phyloP scores from a whole-genome alignment of 2,329 filamentous ascomycete species.

The Nothophaeocryptopus gaeumannii region DNA sequence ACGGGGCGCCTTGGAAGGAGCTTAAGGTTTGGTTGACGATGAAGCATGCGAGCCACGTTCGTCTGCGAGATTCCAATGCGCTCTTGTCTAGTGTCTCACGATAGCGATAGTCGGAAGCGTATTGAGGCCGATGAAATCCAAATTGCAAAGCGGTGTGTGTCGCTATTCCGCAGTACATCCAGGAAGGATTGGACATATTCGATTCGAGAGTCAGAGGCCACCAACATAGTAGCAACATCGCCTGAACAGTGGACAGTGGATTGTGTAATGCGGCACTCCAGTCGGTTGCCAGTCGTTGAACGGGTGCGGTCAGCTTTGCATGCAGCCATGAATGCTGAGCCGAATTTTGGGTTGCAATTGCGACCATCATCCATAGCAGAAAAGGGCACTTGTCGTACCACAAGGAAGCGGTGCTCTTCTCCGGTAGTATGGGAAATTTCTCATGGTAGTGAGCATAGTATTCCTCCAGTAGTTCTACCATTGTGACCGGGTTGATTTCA shows the following conservation, averaged over 20 bases:
- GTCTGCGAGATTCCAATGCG: not conserved
- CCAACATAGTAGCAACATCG: constrained; percentile 5
- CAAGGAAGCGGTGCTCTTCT: not conserved
- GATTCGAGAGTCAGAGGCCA: constrained; percentile 7
- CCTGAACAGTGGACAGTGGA: constrained; percentile 5
- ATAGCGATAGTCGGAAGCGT: constrained; percentile 6
- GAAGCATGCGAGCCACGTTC: constrained; percentile 9
- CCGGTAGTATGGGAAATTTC: constrained; percentile 6
- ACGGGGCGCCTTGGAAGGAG: constrained; percentile 4
- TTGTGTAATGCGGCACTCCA: not conserved
- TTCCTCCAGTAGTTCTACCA: constrained; percentile 3
- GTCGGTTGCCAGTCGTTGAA: constrained; percentile 7
- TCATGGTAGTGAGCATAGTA: constrained; percentile 13
- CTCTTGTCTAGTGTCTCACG: not conserved
- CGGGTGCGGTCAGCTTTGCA: not conserved
- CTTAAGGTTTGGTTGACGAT: constrained; percentile 9
- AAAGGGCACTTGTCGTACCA: constrained; percentile 7
- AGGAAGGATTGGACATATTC: constrained; percentile 6
- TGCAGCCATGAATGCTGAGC: not conserved
- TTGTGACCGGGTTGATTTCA: not conserved
- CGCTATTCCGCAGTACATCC: constrained; percentile 7
- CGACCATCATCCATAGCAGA: constrained; percentile 6
- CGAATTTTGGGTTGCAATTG: not conserved
- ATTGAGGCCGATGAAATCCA: constrained; percentile 7
- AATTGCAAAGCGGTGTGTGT: constrained; percentile 9